Evolutionary conservation across 2,329 filamentous ascomycete species (phyloP).

Genomic region (Penicillium sp.): DNA sequence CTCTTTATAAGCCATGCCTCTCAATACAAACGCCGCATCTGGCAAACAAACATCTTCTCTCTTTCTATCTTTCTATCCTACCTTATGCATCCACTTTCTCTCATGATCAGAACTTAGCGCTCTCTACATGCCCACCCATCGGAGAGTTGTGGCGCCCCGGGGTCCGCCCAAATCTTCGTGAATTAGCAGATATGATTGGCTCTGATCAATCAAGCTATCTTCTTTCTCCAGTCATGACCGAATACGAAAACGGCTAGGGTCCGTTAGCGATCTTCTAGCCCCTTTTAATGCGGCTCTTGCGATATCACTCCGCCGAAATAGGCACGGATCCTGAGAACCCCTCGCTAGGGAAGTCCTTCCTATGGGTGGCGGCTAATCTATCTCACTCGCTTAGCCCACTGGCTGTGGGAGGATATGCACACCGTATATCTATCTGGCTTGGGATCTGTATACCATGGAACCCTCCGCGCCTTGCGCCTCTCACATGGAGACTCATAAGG

Average conservation of each 20-base stretch:
- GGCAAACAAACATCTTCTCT: background rate
- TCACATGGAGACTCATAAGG: background rate
- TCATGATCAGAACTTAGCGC: background rate
- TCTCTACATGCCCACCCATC: background rate
- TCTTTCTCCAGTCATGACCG: slow-evolving; percentile 8
- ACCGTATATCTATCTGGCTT: background rate
- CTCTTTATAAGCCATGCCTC: no score
- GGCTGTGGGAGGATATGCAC: background rate
- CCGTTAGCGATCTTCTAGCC: slow-evolving; percentile 5
- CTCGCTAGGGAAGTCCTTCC: background rate
- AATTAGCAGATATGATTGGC: slow-evolving; percentile 2
- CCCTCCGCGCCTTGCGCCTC: background rate
- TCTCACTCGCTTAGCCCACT: slow-evolving; percentile 2
- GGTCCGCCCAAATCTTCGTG: no score
- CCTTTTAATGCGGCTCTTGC: slow-evolving; percentile 24
- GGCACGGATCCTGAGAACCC: background rate
- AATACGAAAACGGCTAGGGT: slow-evolving; percentile 7
- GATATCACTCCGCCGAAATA: slow-evolving; percentile 4
- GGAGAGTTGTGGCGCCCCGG: no score
- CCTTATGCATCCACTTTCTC: background rate
- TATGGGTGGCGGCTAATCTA: background rate
- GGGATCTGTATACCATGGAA: background rate
- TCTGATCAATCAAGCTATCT: background rate
- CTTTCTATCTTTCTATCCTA: background rate
- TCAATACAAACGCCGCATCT: background rate